These are phyloP conservation scores for Kwoniella mangroviensis DNA, from an alignment of 768 basidiomycete species.

Conservation along the genomic window DNA sequence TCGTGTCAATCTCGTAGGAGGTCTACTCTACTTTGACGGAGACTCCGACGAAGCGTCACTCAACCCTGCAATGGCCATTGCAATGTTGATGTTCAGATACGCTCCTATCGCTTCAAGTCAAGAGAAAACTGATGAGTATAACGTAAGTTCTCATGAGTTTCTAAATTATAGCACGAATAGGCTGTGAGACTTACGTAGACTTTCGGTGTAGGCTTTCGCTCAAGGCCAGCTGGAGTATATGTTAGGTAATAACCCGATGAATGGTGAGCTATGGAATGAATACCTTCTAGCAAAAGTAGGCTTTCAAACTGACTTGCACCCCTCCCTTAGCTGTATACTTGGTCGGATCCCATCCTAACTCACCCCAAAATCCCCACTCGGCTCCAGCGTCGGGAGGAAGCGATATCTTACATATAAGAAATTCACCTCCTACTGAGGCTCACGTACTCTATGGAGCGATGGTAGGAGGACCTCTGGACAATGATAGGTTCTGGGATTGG, in stretches of 20 bases:
- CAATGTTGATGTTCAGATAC: slow-evolving; percentile 80
- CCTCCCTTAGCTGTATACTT: slow-evolving; percentile 70
- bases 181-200: neutral
- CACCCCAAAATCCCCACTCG: slow-evolving; percentile 86
- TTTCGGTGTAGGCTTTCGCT: slow-evolving; percentile 66
- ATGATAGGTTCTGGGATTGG: slow-evolving; percentile 80
- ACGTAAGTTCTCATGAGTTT: slow-evolving; percentile 59
- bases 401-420: slow-evolving; percentile 71
- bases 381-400: slow-evolving; percentile 84
- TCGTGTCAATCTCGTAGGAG: slow-evolving; percentile 62
- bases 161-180: neutral
- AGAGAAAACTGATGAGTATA: slow-evolving; percentile 67
- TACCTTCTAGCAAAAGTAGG: neutral
- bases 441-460: slow-evolving; percentile 85
- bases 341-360: slow-evolving; percentile 87
- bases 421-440: slow-evolving; percentile 70
- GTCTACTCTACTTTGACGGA: slow-evolving; percentile 78
- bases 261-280: slow-evolving; percentile 62
- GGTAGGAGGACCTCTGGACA: slow-evolving; percentile 79
- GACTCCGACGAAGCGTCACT: slow-evolving; percentile 76
- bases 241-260: slow-evolving; percentile 89
- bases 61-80: slow-evolving; percentile 84
- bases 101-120: slow-evolving; percentile 71
- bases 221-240: slow-evolving; percentile 78
- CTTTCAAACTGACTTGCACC: slow-evolving; percentile 17